These are phyloP conservation scores for Medicago arabica DNA, from an alignment of 306 rosid genomes.

Conservation along the genomic window DNA sequence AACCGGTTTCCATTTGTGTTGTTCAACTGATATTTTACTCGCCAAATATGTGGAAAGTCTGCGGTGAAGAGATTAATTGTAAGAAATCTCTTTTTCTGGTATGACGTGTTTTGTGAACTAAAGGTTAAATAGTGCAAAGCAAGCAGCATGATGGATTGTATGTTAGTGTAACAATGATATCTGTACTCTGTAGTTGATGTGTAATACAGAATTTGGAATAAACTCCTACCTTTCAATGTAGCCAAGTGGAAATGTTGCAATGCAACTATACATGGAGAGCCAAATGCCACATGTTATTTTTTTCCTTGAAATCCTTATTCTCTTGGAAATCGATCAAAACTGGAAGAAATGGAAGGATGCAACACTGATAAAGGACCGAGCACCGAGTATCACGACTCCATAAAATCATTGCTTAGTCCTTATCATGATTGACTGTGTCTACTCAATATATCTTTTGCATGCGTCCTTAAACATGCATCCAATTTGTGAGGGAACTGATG, in stretches of 20 bases:
- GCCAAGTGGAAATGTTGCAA: background rate
- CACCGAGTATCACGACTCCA: background rate
- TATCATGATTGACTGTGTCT: background rate
- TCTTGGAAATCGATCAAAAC: background rate
- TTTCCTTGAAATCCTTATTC: background rate
- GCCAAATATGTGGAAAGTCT: constrained; percentile 4
- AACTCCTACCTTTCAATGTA: background rate
- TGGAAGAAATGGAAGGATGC: background rate
- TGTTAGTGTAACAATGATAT: constrained; percentile 16
- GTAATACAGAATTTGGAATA: constrained; percentile 8
- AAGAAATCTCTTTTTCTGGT: background rate
- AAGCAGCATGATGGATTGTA: constrained; percentile 21
- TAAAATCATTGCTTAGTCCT: background rate
- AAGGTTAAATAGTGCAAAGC: constrained; percentile 23
- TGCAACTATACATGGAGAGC: background rate
- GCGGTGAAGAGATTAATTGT: constrained; percentile 8
- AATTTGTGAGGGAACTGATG: background rate
- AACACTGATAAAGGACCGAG: background rate
- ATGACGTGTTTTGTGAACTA: constrained; percentile 20
- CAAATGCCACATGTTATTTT: background rate
- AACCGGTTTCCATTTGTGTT: constrained; percentile 28
- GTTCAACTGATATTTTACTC: constrained; percentile 25
- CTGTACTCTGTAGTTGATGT: constrained; percentile 6
- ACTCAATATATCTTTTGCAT: background rate
- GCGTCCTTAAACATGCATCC: background rate